Evolutionary conservation across 192 early-diverging fungal genomes (phyloP).

Genomic region (Chytriomyces sp.): DNA sequence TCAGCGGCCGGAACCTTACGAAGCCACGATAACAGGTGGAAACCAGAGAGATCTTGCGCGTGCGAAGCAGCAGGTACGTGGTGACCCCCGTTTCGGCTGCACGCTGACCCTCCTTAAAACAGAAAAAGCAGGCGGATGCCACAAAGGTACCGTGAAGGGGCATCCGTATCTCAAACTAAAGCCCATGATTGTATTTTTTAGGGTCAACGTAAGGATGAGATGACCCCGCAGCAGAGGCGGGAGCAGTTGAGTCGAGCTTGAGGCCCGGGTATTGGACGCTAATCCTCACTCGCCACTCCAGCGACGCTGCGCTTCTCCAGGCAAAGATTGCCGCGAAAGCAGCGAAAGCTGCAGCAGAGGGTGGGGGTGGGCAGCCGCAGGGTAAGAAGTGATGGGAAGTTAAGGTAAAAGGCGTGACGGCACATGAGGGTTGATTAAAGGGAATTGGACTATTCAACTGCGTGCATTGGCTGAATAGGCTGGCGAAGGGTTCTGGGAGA

Average conservation of each 20-base stretch:
- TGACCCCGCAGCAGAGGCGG: slow-evolving; percentile 22
- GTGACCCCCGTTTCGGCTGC: background rate
- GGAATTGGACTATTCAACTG: background rate
- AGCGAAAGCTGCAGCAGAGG: slow-evolving; percentile 17
- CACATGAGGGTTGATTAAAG: background rate
- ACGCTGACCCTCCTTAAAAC: background rate
- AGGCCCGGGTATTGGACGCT: no score
- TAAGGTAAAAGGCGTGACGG: no score
- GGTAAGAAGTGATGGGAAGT: no score
- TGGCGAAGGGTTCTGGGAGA: background rate
- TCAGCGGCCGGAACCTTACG: no score
- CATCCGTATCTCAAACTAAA: no score
- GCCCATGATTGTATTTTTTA: background rate
- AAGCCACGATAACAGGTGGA: no score
- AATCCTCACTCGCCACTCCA: slow-evolving; percentile 1
- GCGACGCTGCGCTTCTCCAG: slow-evolving; percentile 24
- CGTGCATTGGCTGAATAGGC: background rate
- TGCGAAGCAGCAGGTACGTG: no score
- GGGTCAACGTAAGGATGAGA: slow-evolving; percentile 17
- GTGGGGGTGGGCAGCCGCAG: no score
- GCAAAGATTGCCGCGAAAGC: slow-evolving; percentile 22
- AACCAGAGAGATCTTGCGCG: slow-evolving; percentile 30
- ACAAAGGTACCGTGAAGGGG: background rate
- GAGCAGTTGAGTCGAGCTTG: no score
- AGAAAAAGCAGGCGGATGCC: slow-evolving; percentile 18